Base-by-base conservation (phyloP, 768 basidiomycete genomes). In the Termitomyces sp. region DNA sequence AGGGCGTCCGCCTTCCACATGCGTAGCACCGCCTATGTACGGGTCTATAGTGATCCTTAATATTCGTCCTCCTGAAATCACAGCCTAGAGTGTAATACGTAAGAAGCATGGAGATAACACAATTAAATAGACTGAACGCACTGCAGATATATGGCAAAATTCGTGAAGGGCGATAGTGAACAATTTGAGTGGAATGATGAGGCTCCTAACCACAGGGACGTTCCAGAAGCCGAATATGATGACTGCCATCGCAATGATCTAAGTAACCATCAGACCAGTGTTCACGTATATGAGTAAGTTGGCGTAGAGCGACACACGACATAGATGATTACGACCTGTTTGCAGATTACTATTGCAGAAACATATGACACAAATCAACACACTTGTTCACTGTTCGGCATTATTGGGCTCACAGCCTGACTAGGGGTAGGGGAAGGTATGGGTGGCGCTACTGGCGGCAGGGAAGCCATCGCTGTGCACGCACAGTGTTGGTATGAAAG, bases 111-210 rank as follows among this genome's bases (percentile, higher is more conserved):
- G 5, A 22, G 44, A 29, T 31, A 56, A 34, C 39, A 56, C 46
- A 22, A 59, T n/a, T 14, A n/a, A 50, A 24, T 27, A n/a, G n/a
- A n/a, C n/a, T 61, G 29, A 29, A 76, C 87, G 55, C 61, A 92
- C 92, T 39, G 84, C 83, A 49, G 79, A 75, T 65, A 92, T 86
- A 69, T 94, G 92, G 66, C 88, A 93, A 16, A 94, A 77, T 67
- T 94, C 92, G 65, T 94, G 92, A 82, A 85, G 91, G 43, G 91
- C 92, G 59, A 94, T 92, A 53, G 90, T 89, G 67, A 94, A 87
- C 14, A 94, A 76, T 69, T 94, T 94, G 64, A 94, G 78, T 9
- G 92, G 92, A 66, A 83, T 90, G 65, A 93, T 92, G 72, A 90
- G 66, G 65, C 85, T 83, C 46, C 92, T 79, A 26, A 85, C 85